Conservation (phyloP, 2,329 filamentous ascomycete genomes). For the Diaporthe humulicola region DNA sequence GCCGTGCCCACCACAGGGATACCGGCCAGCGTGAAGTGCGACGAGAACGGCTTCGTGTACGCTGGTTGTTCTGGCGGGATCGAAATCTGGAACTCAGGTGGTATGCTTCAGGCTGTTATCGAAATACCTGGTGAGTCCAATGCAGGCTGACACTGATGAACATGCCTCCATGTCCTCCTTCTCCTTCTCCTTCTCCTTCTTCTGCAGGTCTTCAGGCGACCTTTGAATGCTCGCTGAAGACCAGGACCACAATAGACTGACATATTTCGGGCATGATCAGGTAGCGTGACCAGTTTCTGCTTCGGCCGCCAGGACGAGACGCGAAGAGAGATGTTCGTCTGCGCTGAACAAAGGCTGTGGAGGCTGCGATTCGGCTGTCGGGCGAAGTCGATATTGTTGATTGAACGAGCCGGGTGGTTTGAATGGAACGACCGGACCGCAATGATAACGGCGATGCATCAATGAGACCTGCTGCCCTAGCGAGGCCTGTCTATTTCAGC, state of each 20-base stretch:
- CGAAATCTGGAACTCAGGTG: conserved; percentile 61
- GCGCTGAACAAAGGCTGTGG: conserved; percentile 62
- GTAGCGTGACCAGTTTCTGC: conserved; percentile 59
- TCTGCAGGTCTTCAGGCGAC: too few species aligned
- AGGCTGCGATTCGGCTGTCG: conserved; percentile 50
- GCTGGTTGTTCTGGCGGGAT: conserved; percentile 62
- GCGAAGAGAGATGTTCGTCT: conserved; percentile 56
- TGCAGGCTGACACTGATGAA: background rate
- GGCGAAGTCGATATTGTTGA: background rate
- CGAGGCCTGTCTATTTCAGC: too few species aligned
- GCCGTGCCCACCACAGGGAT: conserved; percentile 61
- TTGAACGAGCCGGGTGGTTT: conserved; percentile 28
- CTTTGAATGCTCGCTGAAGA: background rate
- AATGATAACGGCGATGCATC: background rate
- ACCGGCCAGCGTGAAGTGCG: conserved; percentile 58
- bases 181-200: too few species aligned
- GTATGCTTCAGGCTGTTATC: conserved; percentile 58
- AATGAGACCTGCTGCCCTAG: background rate
- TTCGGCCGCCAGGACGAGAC: conserved; percentile 52
- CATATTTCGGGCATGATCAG: conserved; percentile 39
- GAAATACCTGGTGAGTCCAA: conserved; percentile 50
- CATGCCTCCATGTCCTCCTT: background rate
- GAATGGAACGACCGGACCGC: conserved; percentile 19
- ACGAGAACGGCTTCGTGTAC: conserved; percentile 60
- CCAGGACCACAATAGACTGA: background rate